Base-by-base conservation (phyloP, 768 basidiomycete genomes). In the Psilocybe tampanensis region DNA sequence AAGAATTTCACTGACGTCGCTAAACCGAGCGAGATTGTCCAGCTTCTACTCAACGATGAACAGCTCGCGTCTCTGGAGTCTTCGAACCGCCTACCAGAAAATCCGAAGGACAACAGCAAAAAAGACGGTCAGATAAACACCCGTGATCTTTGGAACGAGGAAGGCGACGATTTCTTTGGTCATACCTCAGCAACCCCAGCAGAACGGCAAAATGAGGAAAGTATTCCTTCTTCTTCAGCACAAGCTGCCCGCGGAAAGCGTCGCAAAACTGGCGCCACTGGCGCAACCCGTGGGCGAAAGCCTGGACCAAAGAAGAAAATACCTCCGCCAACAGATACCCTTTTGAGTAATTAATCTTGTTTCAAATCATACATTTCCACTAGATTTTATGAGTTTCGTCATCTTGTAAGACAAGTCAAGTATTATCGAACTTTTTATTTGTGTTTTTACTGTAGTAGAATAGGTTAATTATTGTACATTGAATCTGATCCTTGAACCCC, bases 11-110 rank as follows among this genome's bases (percentile, higher is more conserved):
- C 91, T 1, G 95, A 97, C 60, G 90, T 91, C 52, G 86, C 94
- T 18, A 95, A 94, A 70, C 93, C 94, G 23, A 95, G 93, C 74
- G 97, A 99, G 71, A 97, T 99, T 53, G 96, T 96, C 15, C 94
- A 95, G 59, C 73, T 99, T 44, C 78, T 99, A 48, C 82, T 99
- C 65, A 95, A 94, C 66, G 95, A 98, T 64, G 94, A 97, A 64
- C 95, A 98, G 66, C 73, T 98, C 15, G 93, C 89, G 2, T 84
- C 81, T 44, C 72, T 92, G 36, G 85, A 85, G 56, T 76, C 78
- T 9, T 73, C 83, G 8, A 72, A 71, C 43, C 67, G 69, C 29
- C 61, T 80, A 29, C 69, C 83, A 13, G 67, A 64, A 26, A 63
- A 64, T 18, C 61, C 68, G 24, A 54, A 67, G 22, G 64, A 60